These are phyloP conservation scores for Monosporascus sp. DNA, from an alignment of 2,329 filamentous ascomycete genomes.

Conservation along the genomic window DNA sequence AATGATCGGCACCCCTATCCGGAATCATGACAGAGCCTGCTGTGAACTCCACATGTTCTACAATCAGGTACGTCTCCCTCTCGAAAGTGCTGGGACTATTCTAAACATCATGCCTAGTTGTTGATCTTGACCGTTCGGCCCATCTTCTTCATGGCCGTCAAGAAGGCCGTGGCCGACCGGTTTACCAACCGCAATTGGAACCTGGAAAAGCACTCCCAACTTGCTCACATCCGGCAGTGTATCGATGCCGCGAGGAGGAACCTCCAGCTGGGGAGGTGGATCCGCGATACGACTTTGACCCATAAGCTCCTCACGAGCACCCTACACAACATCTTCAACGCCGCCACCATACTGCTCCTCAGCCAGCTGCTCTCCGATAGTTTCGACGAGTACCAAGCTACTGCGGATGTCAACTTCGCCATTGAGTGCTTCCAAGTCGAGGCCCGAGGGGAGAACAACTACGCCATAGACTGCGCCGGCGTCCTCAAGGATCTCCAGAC, in stretches of 20 bases:
- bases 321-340: constrained; percentile 46
- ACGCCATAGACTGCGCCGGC: constrained; percentile 31
- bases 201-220: constrained; percentile 22
- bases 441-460: constrained; percentile 30
- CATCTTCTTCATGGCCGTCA: constrained; percentile 41
- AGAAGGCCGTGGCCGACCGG: constrained; percentile 38
- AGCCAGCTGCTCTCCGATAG: constrained; percentile 35
- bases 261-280: constrained; percentile 36
- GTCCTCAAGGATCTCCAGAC: constrained; percentile 33
- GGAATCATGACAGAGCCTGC: constrained; percentile 34
- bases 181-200: constrained; percentile 24
- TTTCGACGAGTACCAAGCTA: constrained; percentile 18
- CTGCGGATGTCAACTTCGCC: constrained; percentile 33
- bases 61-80: constrained; percentile 31
- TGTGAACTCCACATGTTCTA: constrained; percentile 44
- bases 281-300: constrained; percentile 29
- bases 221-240: constrained; percentile 31
- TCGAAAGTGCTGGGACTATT: not conserved
- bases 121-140: constrained; percentile 43
- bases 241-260: constrained; percentile 40
- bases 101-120: constrained; percentile 28
- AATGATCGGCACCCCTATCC: constrained; percentile 27
- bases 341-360: constrained; percentile 42
- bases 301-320: constrained; percentile 38
- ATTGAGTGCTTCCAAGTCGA: constrained; percentile 36